Conservation (phyloP, 2,329 filamentous ascomycete species). For the Colletotrichum cuscutae region DNA sequence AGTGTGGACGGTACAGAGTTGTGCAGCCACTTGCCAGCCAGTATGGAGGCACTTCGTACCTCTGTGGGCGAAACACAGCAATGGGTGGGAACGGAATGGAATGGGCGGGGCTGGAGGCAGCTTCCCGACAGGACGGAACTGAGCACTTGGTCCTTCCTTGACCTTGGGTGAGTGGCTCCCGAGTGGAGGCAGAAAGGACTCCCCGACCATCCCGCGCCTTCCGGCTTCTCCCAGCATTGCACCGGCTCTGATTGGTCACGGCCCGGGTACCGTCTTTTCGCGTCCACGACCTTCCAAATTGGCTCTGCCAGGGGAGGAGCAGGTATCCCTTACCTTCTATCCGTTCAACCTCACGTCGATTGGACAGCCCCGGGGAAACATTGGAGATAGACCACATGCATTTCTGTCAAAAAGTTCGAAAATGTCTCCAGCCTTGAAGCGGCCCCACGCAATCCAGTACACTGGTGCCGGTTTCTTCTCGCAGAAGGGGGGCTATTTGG, state of each 20-base stretch:
- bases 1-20: not conserved
- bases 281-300: conserved; percentile 28
- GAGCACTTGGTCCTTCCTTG: not conserved
- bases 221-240: conserved; percentile 30
- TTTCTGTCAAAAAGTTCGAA: not conserved
- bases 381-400: not conserved
- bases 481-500: conserved; percentile 9
- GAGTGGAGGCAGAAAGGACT: not conserved
- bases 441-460: conserved; percentile 26
- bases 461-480: conserved; percentile 35
- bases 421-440: not conserved
- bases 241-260: conserved; percentile 8
- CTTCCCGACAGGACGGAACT: conserved; percentile 31
- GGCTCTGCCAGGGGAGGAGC: conserved; percentile 4
- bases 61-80: not conserved
- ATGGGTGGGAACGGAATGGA: not conserved
- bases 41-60: no score
- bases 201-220: conserved; percentile 25
- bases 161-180: not conserved
- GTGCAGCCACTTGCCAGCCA: not conserved
- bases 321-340: not conserved
- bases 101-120: conserved; percentile 18
- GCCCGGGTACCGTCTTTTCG: conserved; percentile 3
- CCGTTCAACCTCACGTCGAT: not conserved
- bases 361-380: not conserved